Conservation (phyloP, 768 basidiomycete genomes). For the Boletus edulis region DNA sequence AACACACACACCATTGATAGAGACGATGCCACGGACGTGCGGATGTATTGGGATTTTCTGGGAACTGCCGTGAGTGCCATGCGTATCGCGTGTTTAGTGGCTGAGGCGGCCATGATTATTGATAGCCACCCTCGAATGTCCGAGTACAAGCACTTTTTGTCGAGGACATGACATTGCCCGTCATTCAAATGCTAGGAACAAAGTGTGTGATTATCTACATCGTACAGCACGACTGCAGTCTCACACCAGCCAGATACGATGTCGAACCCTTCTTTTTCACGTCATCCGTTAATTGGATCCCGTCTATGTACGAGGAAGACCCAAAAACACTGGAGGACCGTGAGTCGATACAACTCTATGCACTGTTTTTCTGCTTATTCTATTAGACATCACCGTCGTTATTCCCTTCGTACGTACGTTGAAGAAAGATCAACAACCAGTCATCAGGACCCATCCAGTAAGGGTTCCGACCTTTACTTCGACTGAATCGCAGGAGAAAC, state of each 20-base stretch:
- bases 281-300: conserved; percentile 41
- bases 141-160: conserved; percentile 39
- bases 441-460: conserved; percentile 10
- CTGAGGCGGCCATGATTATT: not conserved
- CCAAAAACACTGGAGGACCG: conserved; percentile 33
- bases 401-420: conserved; percentile 42
- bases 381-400: conserved; percentile 41
- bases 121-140: conserved; percentile 26
- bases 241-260: conserved; percentile 32
- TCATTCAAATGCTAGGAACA: conserved; percentile 40
- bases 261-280: conserved; percentile 46
- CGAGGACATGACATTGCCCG: conserved; percentile 33
- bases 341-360: conserved; percentile 22
- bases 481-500: not conserved
- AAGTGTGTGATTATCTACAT: conserved; percentile 22
- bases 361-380: not conserved
- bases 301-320: conserved; percentile 42
- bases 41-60: conserved; percentile 30
- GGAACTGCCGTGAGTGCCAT: conserved; percentile 23
- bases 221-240: not conserved
- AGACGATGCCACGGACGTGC: conserved; percentile 10
- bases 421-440: conserved; percentile 24
- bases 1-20: conserved; percentile 9
- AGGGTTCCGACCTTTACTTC: conserved; percentile 4
- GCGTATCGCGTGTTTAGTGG: not conserved